Percentiles rank a stretch among this genome's conserved stretches.
Conservation (phyloP, 2,329 filamentous ascomycete species). For the Colletotrichum shisoi region DNA sequence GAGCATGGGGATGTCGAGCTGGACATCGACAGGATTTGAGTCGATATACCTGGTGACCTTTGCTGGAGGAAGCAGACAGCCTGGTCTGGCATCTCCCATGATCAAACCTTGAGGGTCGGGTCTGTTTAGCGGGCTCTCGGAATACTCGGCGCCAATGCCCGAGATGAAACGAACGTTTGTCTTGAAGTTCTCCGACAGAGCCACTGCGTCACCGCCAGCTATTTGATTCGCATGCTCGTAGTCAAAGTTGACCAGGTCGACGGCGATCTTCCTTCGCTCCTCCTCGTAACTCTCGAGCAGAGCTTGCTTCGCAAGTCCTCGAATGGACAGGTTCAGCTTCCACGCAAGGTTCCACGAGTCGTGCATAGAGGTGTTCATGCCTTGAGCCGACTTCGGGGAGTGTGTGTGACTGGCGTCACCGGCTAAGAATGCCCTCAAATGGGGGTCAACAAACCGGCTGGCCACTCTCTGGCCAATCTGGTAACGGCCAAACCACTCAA, state of each 20-base stretch:
- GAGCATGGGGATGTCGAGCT: conserved; percentile 79
- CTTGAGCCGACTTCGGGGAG: conserved; percentile 75
- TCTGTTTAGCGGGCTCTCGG: conserved; percentile 60
- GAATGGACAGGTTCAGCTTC: conserved; percentile 61
- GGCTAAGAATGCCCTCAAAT: conserved; percentile 70
- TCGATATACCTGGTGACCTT: conserved; percentile 78
- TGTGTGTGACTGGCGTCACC: conserved; percentile 77
- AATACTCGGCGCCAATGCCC: conserved; percentile 71
- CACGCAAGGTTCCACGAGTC: conserved; percentile 69
- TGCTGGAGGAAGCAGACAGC: conserved; percentile 69
- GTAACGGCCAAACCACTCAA: conserved; percentile 77
- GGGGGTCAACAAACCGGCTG: conserved; percentile 70
- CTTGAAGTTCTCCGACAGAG: conserved; percentile 72
- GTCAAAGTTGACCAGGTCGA: conserved; percentile 68
- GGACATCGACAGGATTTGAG: conserved; percentile 78
- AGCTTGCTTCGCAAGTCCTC: conserved; percentile 62
- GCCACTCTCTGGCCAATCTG: conserved; percentile 76
- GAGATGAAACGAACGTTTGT: conserved; percentile 78
- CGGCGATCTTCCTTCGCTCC: conserved; percentile 68
- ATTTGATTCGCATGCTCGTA: conserved; percentile 66
- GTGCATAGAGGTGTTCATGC: conserved; percentile 68
- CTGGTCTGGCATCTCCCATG: conserved; percentile 61
- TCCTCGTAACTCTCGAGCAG: conserved; percentile 69
- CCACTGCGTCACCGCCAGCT: conserved; percentile 67
- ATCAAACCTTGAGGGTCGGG: conserved; percentile 51